Percentiles rank a stretch among this genome's conserved stretches.
Evolutionary conservation across 441 rosid species (phyloP).

Genomic region (Theobroma grandiflorum): DNA sequence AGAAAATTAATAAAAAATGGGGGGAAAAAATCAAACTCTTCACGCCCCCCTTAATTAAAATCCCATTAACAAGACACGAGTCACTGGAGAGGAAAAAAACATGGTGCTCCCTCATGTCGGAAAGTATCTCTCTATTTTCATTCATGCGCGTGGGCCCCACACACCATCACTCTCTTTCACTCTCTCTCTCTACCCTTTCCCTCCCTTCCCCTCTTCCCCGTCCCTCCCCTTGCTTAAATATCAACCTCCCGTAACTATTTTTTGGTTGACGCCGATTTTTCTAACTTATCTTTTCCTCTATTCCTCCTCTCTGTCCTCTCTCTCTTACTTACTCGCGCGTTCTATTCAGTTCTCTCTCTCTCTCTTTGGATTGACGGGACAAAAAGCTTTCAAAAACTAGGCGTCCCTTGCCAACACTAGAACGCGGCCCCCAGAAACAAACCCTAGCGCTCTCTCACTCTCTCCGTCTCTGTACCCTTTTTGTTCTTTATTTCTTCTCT

Average conservation of each 20-base stretch:
- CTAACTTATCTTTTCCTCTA: constrained; percentile 27
- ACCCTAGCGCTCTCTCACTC: constrained; percentile 40
- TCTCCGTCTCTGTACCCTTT: neutral
- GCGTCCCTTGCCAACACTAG: constrained; percentile 36
- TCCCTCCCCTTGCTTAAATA: constrained; percentile 20
- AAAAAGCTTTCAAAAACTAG: constrained; percentile 27
- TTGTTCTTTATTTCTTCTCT: neutral
- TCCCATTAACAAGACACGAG: neutral
- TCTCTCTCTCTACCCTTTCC: too few relatives aligned
- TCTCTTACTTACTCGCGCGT: constrained; percentile 18
- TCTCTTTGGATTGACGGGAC: constrained; percentile 17
- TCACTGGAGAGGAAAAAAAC: constrained; percentile 22
- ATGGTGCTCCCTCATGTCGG: constrained; percentile 36
- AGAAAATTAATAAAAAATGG: neutral
- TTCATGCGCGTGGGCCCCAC: constrained; percentile 51
- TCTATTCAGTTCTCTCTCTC: constrained; percentile 26
- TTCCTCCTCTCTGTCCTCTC: neutral
- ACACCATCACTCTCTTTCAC: neutral
- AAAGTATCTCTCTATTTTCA: constrained; percentile 29
- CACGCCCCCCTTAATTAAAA: neutral
- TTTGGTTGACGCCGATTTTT: constrained; percentile 32
- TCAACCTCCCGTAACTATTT: constrained; percentile 29
- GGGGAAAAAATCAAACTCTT: too few relatives aligned
- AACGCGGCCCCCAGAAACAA: constrained; percentile 36
- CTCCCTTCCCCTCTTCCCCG: neutral